phyloP scores from a whole-genome alignment of 768 basidiomycete genomes.

The Suillus variegatus region DNA sequence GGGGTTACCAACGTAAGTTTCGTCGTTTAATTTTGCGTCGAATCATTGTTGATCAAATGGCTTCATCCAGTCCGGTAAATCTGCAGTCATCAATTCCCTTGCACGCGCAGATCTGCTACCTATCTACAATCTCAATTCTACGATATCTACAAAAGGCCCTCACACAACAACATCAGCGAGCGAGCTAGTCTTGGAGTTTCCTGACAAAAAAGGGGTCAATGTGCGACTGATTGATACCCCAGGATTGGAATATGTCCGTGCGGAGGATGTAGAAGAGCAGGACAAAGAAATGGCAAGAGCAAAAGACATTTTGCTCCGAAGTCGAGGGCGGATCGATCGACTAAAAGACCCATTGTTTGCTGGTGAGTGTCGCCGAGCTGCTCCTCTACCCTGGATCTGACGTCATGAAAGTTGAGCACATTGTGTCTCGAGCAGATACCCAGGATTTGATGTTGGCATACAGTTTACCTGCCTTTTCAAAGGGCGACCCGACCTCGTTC shows the following conservation, averaged over 20 bases:
- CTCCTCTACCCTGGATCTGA: conserved; percentile 14
- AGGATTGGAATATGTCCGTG: conserved; percentile 62
- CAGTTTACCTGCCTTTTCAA: conserved; percentile 75
- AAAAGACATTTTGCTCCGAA: conserved; percentile 77
- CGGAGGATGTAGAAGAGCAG: conserved; percentile 29
- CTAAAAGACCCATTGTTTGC: conserved; percentile 77
- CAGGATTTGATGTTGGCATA: conserved; percentile 93
- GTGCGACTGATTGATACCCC: conserved; percentile 86
- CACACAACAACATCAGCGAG: conserved; percentile 71
- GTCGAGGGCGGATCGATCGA: conserved; percentile 79
- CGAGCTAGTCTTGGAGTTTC: conserved; percentile 53
- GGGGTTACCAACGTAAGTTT: conserved; percentile 78
- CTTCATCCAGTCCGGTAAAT: conserved; percentile 72
- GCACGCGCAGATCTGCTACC: conserved; percentile 50
- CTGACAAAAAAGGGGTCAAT: conserved; percentile 36
- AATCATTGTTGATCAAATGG: conserved; percentile 9
- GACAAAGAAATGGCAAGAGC: conserved; percentile 35
- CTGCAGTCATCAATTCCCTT: conserved; percentile 81
- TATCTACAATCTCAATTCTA: conserved; percentile 52
- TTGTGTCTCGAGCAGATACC: conserved; percentile 65
- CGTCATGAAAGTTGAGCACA: conserved; percentile 54
- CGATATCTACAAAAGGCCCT: conserved; percentile 54
- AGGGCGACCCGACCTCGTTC: conserved; percentile 71
- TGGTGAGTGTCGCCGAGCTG: conserved; percentile 46
- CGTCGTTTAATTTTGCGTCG: conserved; percentile 3